A percentile compares a stretch with the other conserved stretches of the same genome.
These are phyloP conservation scores for Eutrema salsugineum DNA, from an alignment of 441 rosid genomes.

Conservation along the genomic window DNA sequence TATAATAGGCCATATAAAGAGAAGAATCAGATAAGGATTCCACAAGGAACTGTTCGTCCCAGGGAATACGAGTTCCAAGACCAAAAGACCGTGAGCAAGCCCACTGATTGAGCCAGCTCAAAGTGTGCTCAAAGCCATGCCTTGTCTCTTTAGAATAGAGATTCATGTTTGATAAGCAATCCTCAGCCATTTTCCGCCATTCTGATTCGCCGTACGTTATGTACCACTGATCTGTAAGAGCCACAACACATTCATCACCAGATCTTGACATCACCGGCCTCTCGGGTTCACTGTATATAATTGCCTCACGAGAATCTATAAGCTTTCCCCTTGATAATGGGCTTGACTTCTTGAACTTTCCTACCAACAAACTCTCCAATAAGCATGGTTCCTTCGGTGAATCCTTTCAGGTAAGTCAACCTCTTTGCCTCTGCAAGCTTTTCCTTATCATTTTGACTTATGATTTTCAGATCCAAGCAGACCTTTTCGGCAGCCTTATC, in stretches of 20 bases:
- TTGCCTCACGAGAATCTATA: constrained; percentile 70
- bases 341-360: constrained; percentile 82
- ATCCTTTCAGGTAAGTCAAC: constrained; percentile 83
- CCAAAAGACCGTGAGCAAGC: constrained; percentile 98
- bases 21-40: constrained; percentile 95
- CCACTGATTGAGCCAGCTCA: constrained; percentile 97
- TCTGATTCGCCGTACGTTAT: constrained; percentile 84
- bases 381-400: constrained; percentile 78
- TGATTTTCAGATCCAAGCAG: constrained; percentile 74
- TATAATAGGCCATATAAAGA: constrained; percentile 94
- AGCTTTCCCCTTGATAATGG: constrained; percentile 65
- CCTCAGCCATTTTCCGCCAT: constrained; percentile 75
- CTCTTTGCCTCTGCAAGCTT: constrained; percentile 90
- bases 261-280: constrained; percentile 91
- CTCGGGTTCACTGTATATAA: constrained; percentile 91
- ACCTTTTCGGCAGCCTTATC: constrained; percentile 88
- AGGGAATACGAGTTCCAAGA: constrained; percentile 92
- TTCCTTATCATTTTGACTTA: constrained; percentile 88
- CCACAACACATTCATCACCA: constrained; percentile 98
- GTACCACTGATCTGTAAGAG: constrained; percentile 98
- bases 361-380: constrained; percentile 73
- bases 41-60: constrained; percentile 88
- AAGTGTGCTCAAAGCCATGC: constrained; percentile 84
- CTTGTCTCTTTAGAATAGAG: constrained; percentile 77
- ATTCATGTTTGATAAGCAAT: constrained; percentile 80